Evolutionary conservation across 148 eudicot genomes (phyloP), one percentile per base, ranked within the genome.

Genomic region (Camellia granthamiana): DNA sequence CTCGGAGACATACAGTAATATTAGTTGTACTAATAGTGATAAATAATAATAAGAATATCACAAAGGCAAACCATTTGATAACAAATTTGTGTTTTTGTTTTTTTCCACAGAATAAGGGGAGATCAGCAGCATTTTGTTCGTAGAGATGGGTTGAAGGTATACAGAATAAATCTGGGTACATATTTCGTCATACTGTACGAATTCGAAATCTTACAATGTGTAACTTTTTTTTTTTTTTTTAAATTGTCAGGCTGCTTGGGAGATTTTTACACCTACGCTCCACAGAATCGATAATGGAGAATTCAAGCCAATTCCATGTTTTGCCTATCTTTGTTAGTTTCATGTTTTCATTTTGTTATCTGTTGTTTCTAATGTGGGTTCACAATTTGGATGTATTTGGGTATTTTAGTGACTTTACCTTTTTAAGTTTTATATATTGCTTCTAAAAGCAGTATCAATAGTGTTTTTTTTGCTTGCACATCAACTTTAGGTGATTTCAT

Each of bases 41-140:
- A 30, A 30, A 30, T 30, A 30, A 30, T 30, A 30, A 30, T 12
- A 55, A 55, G 12, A n/a, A n/a, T n/a, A 55, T 8, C 59, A 1
- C 21, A 3, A n/a, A 7, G 61, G 21, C 3, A 21, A 55, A 13
- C 5, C 2, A 2, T 13, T 19, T 75, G 16, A 38, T 42, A 67
- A 7, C 67, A 43, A 67, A 8, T 9, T 43, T 13, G 21, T 7
- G 38, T 41, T 81, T 6, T 7, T 18, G 9, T 14, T 78, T 54
- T 46, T 43, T 81, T 76, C n/a, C 77, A 51, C 97, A 95, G 98
- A 78, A 91, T 95, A 75, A 88, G 87, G 81, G 98, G 98, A 18
- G 98, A 95, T 84, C 98, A 95, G 81, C 98, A 95, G 83, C 98
- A 95, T 88, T 95, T 95, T 79, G 98, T 95, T 30, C 91, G 98